Base-by-base conservation (phyloP, 2,329 filamentous ascomycete genomes). In the Colletotrichum orbiculare region DNA sequence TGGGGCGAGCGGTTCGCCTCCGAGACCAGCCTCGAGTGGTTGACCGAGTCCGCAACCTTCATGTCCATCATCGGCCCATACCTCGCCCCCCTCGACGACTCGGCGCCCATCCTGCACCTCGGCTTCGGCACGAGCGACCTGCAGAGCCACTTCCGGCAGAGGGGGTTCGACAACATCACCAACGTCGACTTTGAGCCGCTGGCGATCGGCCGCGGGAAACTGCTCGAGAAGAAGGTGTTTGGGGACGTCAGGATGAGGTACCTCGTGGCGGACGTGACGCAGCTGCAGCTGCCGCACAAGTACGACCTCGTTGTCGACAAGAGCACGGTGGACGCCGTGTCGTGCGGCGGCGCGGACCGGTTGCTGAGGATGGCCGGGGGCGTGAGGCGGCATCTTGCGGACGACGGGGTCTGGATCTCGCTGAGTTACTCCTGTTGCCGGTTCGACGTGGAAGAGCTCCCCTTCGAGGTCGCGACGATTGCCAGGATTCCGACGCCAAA, bases 111-210 rank as follows among this genome's bases (percentile, higher is more conserved):
- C 66, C 75, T 85, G 6, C 80, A 85, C 47, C 67, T 85, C 2
- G 83, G 83, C 59, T 80, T 75, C 48, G 83, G 83, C 11, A 85
- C 82, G 7, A 85, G 82, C 71, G 81, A 83, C 66, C 70, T 85
- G 37, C 82, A 84, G 33, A 82, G 78, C 67, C 77, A 79, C 65
- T 73, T 85, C n/a, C 81, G 83, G 6, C 64, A 66, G 5, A 71
- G 71, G 8, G 82, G 81, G 2, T 81, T 81, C 66, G n/a, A 56
- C 3, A 69, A 81, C 68, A 73, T 85, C 15, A 81, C 80, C 7
- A 85, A 85, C 64, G 71, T 83, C 64, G 83, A 85, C 71, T 85
- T 81, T 67, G 82, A 84, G 69, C 82, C 82, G 5, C 73, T 82
- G 7, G 83, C 83, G 6, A 71, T 80, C 8, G 75, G 79, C 25